Conservation (phyloP, 352 stramenopile genomes). For the Phytophthora kernoviae region DNA sequence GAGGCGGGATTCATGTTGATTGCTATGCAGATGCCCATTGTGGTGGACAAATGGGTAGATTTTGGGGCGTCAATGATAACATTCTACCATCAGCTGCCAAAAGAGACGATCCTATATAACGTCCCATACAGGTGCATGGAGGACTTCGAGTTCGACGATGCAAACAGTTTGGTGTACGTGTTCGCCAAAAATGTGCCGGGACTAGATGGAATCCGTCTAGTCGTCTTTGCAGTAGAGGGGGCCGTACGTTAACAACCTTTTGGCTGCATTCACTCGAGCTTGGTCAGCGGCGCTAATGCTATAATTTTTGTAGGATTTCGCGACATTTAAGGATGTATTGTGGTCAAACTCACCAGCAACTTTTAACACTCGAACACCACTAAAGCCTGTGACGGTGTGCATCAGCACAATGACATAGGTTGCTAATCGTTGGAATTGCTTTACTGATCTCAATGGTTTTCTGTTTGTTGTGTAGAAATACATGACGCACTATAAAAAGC, state of each 20-base stretch:
- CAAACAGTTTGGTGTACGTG: conserved; percentile 23
- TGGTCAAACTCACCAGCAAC: not conserved
- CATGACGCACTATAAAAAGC: too few species aligned
- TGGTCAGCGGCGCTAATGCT: not conserved
- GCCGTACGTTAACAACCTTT: not conserved
- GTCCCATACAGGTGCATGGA: conserved; percentile 56
- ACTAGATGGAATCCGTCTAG: conserved; percentile 18
- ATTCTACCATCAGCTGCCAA: conserved; percentile 51
- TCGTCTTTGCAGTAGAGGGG: conserved; percentile 7
- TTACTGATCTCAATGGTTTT: too few species aligned
- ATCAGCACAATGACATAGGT: not conserved
- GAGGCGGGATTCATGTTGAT: conserved; percentile 1
- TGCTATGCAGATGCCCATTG: conserved; percentile 34
- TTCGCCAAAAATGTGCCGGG: conserved; percentile 16
- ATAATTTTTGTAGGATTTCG: conserved; percentile 10
- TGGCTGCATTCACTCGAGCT: not conserved
- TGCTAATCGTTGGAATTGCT: too few species aligned
- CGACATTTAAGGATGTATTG: conserved; percentile 7
- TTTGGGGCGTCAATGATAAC: conserved; percentile 47
- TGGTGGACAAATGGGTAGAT: conserved; percentile 59
- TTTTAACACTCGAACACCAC: not conserved
- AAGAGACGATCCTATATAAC: conserved; percentile 57
- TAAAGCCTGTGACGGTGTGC: conserved; percentile 2
- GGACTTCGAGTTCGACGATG: conserved; percentile 40
- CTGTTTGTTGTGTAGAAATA: too few species aligned